These are phyloP conservation scores for Panus rudis DNA, from an alignment of 768 basidiomycete genomes.

Conservation along the genomic window DNA sequence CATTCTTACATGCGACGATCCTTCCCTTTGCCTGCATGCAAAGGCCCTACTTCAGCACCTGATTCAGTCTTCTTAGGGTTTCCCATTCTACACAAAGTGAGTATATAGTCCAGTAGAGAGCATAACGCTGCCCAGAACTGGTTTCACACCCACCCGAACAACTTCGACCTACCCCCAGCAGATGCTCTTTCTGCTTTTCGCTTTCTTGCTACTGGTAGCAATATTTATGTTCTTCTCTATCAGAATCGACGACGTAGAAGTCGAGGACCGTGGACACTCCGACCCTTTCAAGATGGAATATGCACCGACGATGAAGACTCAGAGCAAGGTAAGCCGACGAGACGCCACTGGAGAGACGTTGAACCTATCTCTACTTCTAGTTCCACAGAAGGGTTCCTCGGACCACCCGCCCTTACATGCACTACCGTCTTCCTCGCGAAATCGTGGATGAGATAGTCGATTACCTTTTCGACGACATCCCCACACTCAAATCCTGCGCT, in stretches of 20 bases:
- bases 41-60: no score
- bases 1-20: no score
- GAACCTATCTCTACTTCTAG: background rate
- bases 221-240: no score
- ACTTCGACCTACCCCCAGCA: background rate
- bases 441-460: slow-evolving; percentile 13
- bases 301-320: background rate
- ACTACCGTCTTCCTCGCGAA: slow-evolving; percentile 8
- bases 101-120: no score
- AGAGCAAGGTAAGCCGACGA: background rate
- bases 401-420: background rate
- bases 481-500: slow-evolving; percentile 7
- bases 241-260: background rate
- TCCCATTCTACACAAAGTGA: no score
- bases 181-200: background rate
- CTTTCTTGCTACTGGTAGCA: background rate
- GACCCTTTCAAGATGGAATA: background rate
- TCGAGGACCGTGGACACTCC: background rate
- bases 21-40: no score
- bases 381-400: background rate
- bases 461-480: slow-evolving; percentile 7
- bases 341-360: no score
- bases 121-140: no score
- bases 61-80: no score
- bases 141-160: background rate